Evolutionary conservation across 768 basidiomycete species (phyloP), one percentile per base, ranked within the genome.

Genomic region (Leccinum fibrillosum): DNA sequence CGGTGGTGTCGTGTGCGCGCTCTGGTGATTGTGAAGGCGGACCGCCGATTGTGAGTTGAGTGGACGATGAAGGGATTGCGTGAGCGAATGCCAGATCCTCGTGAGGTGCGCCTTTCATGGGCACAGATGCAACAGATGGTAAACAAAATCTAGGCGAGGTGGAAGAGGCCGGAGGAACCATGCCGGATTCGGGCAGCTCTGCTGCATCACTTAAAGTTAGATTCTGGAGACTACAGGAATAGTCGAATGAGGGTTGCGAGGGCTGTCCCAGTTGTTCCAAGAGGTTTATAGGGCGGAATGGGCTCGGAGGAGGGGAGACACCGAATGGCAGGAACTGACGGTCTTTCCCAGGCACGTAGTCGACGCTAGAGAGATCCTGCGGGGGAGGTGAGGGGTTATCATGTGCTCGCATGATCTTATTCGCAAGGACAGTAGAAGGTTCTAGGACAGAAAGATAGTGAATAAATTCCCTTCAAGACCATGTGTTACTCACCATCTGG

Each of bases 331-430:
- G 58, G 37, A 66, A 68, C 30, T 52, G 66, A 11, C 62, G 57
- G 5, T 62, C 54, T 57, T 59, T 62, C 56, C 57, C 64, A 23
- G 63, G 61, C 3, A 59, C 44, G 48, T 63, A 68, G 57, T 58
- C 49, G 2, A 54, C 30, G 17, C 63, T 58, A 44, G 65, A 53
- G 35, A 52, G 62, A 49, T 63, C 63, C 44, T 53, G 65, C 28
- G 83, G 83, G 5, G 83, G 83, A 17, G 89, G 89, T 17, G 89
- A 91, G 17, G 90, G 90, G 64, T 92, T 92, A 64, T 84, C 85
- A 57, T 83, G 81, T 53, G 90, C 89, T 52, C 83, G 79, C 48
- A 86, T 78, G 49, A 92, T 82, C 71, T 74, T 84, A 60, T 76
- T 82, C 32, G 86, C 90, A 51, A 92, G 75, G 5, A 79, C 78